Evolutionary conservation across 2,329 filamentous ascomycete species (phyloP), one percentile per base, ranked within the genome.

Genomic region (Venturia nashicola): DNA sequence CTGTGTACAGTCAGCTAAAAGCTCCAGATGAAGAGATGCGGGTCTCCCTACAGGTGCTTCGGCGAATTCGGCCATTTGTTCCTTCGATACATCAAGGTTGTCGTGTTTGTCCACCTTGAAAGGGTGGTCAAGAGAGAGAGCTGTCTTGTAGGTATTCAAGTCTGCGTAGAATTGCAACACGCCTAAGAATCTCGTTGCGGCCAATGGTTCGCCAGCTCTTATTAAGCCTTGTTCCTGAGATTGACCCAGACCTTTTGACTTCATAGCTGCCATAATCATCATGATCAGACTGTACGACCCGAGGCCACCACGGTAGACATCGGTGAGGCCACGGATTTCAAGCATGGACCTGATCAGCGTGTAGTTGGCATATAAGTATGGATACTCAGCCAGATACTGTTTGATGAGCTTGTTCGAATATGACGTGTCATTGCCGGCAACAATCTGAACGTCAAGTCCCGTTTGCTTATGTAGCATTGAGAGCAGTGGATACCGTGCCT

Each of bases 211-310:
- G 78, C 61, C 75, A 70, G 51, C 71, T 65, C 39, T 51, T 67
- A 66, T 61, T 69, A 74, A 59, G 70, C 68, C 64, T 69, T 39
- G 76, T 73, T 40, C 46, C 27, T 20, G 18, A 34, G 51, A 7
- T 32, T 3, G 72, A 36, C 8, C 0, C 27, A n/a, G 5, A n/a
- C 16, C 27, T 9, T 18, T 72, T 66, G 79, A 74, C 66, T 79
- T 79, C 36, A 85, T 71, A 36, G 79, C 78, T 5, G 82, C 80
- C 16, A 82, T 79, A 20, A 86, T 71, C 76, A 86, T 81, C 73
- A 84, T 80, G 68, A 83, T 77, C 11, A 84, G 72, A 14, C 78
- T 74, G 68, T 86, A 84, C 0, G 82, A 79, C 18, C 78, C 78
- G 42, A 86, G 71, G 1, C 82, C 80, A n/a, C 78, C 78, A 3